Percentiles rank a stretch among this genome's conserved stretches.
These are phyloP conservation scores for Zangia roseola DNA, from an alignment of 768 basidiomycete species.

Conservation along the genomic window DNA sequence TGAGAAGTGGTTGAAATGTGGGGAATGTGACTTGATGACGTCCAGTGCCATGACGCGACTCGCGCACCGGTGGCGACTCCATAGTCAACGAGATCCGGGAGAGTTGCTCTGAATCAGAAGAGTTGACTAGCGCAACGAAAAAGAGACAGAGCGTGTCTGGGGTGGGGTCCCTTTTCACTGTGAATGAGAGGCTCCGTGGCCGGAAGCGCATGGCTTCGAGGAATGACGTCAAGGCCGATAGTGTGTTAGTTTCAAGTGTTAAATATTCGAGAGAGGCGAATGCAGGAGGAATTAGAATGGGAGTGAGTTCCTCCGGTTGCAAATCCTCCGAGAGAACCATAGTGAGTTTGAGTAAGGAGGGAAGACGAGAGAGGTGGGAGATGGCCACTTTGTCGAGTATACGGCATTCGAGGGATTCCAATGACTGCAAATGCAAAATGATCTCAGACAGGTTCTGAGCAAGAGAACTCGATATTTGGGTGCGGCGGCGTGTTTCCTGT, in stretches of 20 bases:
- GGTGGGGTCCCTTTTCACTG: constrained; percentile 9
- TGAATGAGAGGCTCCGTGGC: constrained; percentile 15
- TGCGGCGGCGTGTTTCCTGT: too few species aligned
- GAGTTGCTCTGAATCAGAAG: constrained; percentile 12
- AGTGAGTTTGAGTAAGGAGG: constrained; percentile 12
- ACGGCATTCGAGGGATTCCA: too few species aligned
- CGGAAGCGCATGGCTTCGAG: constrained; percentile 18
- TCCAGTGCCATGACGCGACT: neutral
- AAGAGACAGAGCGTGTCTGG: constrained; percentile 21
- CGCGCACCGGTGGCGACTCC: neutral
- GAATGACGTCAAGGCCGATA: constrained; percentile 20
- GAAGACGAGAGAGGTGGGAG: constrained; percentile 23
- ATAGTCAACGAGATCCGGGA: constrained; percentile 9
- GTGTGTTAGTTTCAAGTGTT: constrained; percentile 4
- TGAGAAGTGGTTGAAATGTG: constrained; percentile 20
- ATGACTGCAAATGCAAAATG: too few species aligned
- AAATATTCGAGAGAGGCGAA: constrained; percentile 16
- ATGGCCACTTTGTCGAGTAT: too few species aligned
- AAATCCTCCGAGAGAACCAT: constrained; percentile 15
- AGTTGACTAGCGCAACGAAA: constrained; percentile 16
- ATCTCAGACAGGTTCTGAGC: constrained; percentile 19
- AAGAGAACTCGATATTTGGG: too few species aligned
- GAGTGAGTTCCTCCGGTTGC: constrained; percentile 12
- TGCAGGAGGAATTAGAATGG: constrained; percentile 10
- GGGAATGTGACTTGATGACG: constrained; percentile 9